Percentiles rank a stretch among this genome's conserved stretches.
Evolutionary conservation across 225 moss, liverwort and hornwort genomes (phyloP).

Genomic region (Antitrichia curtipendula): DNA sequence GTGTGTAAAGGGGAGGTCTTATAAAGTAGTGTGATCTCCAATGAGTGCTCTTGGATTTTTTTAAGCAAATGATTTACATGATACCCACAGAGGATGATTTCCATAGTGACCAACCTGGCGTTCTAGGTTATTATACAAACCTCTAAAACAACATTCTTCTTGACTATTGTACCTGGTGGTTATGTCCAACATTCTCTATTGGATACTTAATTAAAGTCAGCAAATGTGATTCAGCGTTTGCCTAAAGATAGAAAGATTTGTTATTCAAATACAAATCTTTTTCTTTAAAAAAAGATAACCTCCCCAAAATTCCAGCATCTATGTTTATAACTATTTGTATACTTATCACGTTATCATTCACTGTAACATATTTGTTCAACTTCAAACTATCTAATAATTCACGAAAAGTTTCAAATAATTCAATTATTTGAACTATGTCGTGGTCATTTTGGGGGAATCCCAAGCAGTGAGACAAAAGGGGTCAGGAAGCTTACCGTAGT

Average conservation of each 20-base stretch:
- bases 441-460: not conserved
- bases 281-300: not conserved
- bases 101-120: fast-evolving
- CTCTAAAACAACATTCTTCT: not conserved
- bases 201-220: not conserved
- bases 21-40: too few relatives aligned
- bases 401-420: not conserved
- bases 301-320: not conserved
- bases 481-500: not conserved
- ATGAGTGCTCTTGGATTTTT: too few relatives aligned
- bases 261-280: not conserved
- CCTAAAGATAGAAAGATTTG: not conserved
- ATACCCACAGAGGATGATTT: too few relatives aligned
- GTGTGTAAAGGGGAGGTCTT: too few relatives aligned
- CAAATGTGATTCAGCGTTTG: not conserved
- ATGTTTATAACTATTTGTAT: not conserved
- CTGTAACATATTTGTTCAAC: not conserved
- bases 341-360: not conserved
- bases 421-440: not conserved
- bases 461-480: not conserved
- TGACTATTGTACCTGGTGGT: not conserved
- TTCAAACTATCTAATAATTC: not conserved
- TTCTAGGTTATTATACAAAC: not conserved
- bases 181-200: fast-evolving
- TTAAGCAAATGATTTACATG: too few relatives aligned